phyloP scores from a whole-genome alignment of 129 eudicot genomes.

The Mikania micrantha region DNA sequence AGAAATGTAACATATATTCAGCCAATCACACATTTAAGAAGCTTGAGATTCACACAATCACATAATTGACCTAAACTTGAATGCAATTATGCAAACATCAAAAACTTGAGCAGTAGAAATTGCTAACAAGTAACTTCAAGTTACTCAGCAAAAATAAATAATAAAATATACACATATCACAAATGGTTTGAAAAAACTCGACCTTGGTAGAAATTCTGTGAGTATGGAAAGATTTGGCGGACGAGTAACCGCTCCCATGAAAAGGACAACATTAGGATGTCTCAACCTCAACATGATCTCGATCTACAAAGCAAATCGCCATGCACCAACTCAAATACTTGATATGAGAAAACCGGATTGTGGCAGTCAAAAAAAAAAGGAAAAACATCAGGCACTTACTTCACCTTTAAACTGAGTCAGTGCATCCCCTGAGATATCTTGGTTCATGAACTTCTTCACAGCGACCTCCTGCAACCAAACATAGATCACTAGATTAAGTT shows the following conservation, averaged over 20 bases:
- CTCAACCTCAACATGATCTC: slow-evolving; percentile 96
- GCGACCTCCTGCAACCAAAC: slow-evolving; percentile 80
- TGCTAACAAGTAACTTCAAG: background rate
- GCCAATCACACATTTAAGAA: background rate
- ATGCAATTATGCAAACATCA: background rate
- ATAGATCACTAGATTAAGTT: background rate
- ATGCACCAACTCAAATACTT: slow-evolving; percentile 11
- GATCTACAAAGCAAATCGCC: slow-evolving; percentile 46
- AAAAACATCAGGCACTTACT: slow-evolving; percentile 35
- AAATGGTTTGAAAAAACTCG: background rate
- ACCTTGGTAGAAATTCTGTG: slow-evolving; percentile 98
- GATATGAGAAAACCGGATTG: slow-evolving; percentile 3
- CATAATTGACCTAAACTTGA: background rate
- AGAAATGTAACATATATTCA: background rate
- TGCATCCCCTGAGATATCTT: slow-evolving; percentile 86
- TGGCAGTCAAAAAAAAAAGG: background rate
- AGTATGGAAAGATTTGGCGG: slow-evolving; percentile 95
- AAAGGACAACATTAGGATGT: slow-evolving; percentile 98
- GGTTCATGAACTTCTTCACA: slow-evolving; percentile 88
- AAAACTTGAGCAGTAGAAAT: background rate
- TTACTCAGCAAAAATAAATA: background rate
- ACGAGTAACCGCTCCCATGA: slow-evolving; percentile 98
- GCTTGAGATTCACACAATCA: background rate
- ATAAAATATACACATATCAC: background rate
- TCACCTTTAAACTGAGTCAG: slow-evolving; percentile 82